These are phyloP conservation scores for Aspergillus sclerotiicarbonarius DNA, from an alignment of 495 filamentous ascomycete genomes.

Conservation along the genomic window DNA sequence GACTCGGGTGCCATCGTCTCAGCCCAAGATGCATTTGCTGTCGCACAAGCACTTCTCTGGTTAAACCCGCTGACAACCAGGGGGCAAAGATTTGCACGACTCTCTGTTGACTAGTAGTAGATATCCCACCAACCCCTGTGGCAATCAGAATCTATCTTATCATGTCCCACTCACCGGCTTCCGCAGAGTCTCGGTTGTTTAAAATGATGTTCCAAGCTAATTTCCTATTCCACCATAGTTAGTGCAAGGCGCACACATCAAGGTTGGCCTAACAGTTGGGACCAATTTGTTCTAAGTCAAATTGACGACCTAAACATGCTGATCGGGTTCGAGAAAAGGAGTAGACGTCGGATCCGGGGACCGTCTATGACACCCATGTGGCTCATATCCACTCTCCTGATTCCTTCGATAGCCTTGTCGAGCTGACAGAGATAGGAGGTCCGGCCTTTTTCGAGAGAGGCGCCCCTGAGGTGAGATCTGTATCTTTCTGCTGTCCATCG, in stretches of 20 bases:
- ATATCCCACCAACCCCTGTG: too few relatives aligned
- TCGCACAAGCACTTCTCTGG: too few relatives aligned
- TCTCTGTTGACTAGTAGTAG: too few relatives aligned
- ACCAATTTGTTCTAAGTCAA: background rate
- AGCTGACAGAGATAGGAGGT: background rate
- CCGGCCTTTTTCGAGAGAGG: background rate
- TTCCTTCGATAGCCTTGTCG: background rate
- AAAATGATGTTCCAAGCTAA: too few relatives aligned
- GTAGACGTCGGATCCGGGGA: background rate
- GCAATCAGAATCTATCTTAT: too few relatives aligned
- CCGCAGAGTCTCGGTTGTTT: too few relatives aligned
- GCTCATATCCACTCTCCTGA: conserved; percentile 1
- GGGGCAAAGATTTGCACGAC: too few relatives aligned
- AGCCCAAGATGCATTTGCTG: too few relatives aligned
- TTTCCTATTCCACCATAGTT: background rate
- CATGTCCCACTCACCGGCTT: too few relatives aligned
- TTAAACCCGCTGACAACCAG: too few relatives aligned
- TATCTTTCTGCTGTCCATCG: background rate
- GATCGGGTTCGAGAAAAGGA: background rate
- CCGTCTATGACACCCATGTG: background rate
- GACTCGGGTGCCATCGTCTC: too few relatives aligned
- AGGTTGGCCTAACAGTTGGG: background rate
- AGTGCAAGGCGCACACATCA: background rate
- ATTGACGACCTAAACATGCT: background rate
- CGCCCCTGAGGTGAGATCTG: background rate